Base-by-base conservation (phyloP, 345 rosid species). In the Cardamine chenopodiifolia region DNA sequence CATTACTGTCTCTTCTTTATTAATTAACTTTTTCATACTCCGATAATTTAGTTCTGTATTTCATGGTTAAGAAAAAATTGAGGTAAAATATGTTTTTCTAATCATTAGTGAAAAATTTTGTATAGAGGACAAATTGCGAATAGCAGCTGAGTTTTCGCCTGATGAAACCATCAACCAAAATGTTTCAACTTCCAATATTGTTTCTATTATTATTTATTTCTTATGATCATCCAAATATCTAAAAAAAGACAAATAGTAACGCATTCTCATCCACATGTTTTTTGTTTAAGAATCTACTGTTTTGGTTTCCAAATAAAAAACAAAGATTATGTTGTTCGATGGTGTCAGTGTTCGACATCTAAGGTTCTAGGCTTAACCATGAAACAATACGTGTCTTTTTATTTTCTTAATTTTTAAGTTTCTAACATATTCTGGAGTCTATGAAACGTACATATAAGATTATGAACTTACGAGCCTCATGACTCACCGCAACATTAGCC, bases 131-230 rank as follows among this genome's bases (percentile, higher is more conserved):
- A 73, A 53, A 55, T 15, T 25, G 15, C 37, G 20, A 39, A 64
- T 31, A 31, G 10, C 37, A 55, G 48, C 47, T 45, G 39, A 32
- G 47, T 55, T 64, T 64, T 56, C 66, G 60, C 52, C 49, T 66
- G 23, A 58, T 45, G 56, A 25, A 47, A 74, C 47, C 64, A 63
- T 29, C 7, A 74, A 40, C 50, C 66, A 23, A 74, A 47, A 57
- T 18, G 23, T 56, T 74, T 49, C 77, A 72, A 63, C 70, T 62
- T 72, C 66, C 71, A 22, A 74, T 13, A 65, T 34, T 59, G 4
- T 47, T 12, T 50, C 1, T 50, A 71, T 19, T 10, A 20, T 62
- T 19, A 8, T 63, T 17, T 12, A 14, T 42, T 63, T 20, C 25
- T 71, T 49, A 39, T 61, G 39, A 26, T 62, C 60, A 50, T 61